Percentiles rank a stretch among this genome's conserved stretches.
Conservation (phyloP, 805 yeast genomes). For the Ogataea trehaloabstinens region DNA sequence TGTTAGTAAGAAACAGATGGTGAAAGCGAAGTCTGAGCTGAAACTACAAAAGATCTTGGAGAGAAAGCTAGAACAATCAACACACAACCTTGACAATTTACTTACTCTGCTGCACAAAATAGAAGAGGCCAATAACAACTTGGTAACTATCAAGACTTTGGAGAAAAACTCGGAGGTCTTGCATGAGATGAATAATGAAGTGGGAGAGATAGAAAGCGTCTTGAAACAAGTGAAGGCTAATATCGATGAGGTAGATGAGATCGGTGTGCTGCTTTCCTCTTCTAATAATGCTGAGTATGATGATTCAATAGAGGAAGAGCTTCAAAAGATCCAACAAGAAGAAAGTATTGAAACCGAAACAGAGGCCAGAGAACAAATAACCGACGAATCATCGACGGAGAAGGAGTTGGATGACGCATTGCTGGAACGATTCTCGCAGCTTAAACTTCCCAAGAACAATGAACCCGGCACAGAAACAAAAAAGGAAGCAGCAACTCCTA, state of each 20-base stretch:
- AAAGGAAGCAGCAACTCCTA: not conserved
- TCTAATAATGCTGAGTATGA: conserved; percentile 10
- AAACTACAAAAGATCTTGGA: conserved; percentile 22
- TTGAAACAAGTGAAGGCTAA: conserved; percentile 20
- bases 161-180: conserved; percentile 25
- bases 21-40: conserved; percentile 24
- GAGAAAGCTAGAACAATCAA: conserved; percentile 19
- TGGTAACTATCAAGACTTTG: conserved; percentile 20
- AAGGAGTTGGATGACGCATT: conserved; percentile 2
- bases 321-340: conserved; percentile 10
- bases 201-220: conserved; percentile 20
- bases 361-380: conserved; percentile 3
- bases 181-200: conserved; percentile 23
- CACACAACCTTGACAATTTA: conserved; percentile 23
- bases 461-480: not conserved
- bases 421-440: conserved; percentile 9
- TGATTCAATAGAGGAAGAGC: conserved; percentile 24
- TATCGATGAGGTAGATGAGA: conserved; percentile 17
- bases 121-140: conserved; percentile 27
- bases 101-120: conserved; percentile 21
- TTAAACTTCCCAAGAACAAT: conserved; percentile 5
- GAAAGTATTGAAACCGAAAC: conserved; percentile 8
- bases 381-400: conserved; percentile 1
- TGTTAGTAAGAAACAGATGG: conserved; percentile 16
- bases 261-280: conserved; percentile 15